Evolutionary conservation across 202 grass and related monocot genomes (phyloP).

Genomic region (Musa balbisiana): DNA sequence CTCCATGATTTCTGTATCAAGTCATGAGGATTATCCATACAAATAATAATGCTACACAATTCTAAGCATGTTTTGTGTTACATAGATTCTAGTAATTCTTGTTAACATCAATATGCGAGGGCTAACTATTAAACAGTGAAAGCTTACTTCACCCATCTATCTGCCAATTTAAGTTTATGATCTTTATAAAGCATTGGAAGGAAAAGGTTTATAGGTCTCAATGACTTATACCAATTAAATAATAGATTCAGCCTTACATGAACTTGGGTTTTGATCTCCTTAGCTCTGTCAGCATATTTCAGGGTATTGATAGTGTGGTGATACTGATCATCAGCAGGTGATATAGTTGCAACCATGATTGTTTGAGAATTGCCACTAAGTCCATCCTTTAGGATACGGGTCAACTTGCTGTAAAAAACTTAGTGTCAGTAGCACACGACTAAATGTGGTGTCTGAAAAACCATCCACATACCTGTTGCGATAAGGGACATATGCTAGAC

Average conservation of each 20-base stretch:
- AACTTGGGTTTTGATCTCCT: slow-evolving; percentile 99
- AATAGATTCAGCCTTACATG: slow-evolving; percentile 50
- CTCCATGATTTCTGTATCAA: background rate
- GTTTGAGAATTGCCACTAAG: slow-evolving; percentile 96
- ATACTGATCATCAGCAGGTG: slow-evolving; percentile 93
- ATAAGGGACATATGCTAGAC: slow-evolving; percentile 98
- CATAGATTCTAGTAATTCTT: background rate
- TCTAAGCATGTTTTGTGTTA: no score
- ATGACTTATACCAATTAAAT: background rate
- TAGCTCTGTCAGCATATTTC: slow-evolving; percentile 97
- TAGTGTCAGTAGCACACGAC: slow-evolving; percentile 21
- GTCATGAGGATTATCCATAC: background rate
- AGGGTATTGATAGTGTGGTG: slow-evolving; percentile 96
- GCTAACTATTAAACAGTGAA: background rate
- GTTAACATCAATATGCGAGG: background rate
- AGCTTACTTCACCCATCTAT: background rate
- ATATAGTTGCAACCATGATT: slow-evolving; percentile 98
- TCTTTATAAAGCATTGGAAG: background rate
- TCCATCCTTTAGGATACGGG: slow-evolving; percentile 97
- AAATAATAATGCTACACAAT: background rate
- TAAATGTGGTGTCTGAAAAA: slow-evolving; percentile 13
- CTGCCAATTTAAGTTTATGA: background rate
- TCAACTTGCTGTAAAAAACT: slow-evolving; percentile 71
- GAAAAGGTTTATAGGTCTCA: background rate
- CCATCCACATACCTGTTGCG: slow-evolving; percentile 69